Conservation (phyloP, 2,329 filamentous ascomycete genomes). For the Mycosphaerelloides madeirae region DNA sequence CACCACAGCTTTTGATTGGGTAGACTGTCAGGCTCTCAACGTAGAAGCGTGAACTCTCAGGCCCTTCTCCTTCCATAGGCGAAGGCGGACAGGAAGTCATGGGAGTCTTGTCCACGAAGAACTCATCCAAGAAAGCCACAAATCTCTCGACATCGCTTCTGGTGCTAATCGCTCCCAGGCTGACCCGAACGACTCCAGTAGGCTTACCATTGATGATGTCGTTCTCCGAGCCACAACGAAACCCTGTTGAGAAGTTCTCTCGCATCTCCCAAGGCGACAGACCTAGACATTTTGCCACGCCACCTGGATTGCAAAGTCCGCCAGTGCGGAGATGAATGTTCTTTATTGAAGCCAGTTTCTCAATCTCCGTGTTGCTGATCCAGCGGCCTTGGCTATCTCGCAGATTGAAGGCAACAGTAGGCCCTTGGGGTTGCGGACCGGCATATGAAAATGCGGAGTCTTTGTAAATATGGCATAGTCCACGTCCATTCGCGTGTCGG, state of each 20-base stretch:
- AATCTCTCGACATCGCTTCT: constrained; percentile 68
- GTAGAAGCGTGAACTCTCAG: constrained; percentile 27
- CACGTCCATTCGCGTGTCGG: constrained; percentile 62
- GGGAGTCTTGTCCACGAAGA: constrained; percentile 27
- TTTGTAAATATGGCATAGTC: constrained; percentile 64
- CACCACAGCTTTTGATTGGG: constrained; percentile 91
- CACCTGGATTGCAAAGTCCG: constrained; percentile 86
- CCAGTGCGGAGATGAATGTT: constrained; percentile 83
- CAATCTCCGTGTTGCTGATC: constrained; percentile 77
- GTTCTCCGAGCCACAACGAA: constrained; percentile 76
- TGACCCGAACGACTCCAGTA: constrained; percentile 79
- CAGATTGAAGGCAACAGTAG: constrained; percentile 80
- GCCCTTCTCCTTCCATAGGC: constrained; percentile 4
- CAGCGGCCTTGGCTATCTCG: constrained; percentile 64
- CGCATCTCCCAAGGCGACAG: constrained; percentile 77
- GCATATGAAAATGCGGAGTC: constrained; percentile 9
- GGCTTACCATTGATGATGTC: constrained; percentile 81
- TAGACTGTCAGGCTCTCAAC: constrained; percentile 60
- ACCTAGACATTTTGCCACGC: constrained; percentile 67
- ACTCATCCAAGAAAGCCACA: constrained; percentile 39
- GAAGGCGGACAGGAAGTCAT: constrained; percentile 5
- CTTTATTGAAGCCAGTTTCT: constrained; percentile 75
- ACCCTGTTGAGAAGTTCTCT: constrained; percentile 76
- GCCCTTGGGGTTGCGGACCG: constrained; percentile 52
- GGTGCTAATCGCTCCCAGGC: constrained; percentile 86